Evolutionary conservation across 2,329 filamentous ascomycete species (phyloP), one percentile per base, ranked within the genome.

Genomic region (Falciphora oryzae): DNA sequence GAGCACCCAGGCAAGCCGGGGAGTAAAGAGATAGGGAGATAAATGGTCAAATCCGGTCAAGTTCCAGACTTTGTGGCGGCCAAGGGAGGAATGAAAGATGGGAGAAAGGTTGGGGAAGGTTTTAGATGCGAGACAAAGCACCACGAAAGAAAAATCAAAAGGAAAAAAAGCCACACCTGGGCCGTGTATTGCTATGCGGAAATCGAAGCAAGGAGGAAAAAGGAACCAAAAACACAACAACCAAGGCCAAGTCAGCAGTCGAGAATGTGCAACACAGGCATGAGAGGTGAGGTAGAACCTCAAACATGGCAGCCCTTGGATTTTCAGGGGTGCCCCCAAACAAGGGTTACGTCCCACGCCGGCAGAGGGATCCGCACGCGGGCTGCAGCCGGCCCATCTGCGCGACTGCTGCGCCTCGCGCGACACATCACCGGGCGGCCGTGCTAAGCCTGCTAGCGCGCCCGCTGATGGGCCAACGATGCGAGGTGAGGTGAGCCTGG

Each of bases 311-410:
- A 56, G 22, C 61, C 56, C 35, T 63, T 57, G 53, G 53, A 63
- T 58, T 57, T 29, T 57, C 61, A 63, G 61, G 61, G 61, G 61
- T 63, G n/a, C 14, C 25, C 16, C 6, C 13, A 58, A 58, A 25
- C 27, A 53, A 53, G 1, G 44, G 44, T 22, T 53, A 7, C 44
- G 8, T 53, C 44, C 44, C 44, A 53, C 44, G 44, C 22, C 44
- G 44, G 44, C 22, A 53, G 44, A 53, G 44, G 44, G 4, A 53
- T 53, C 44, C 44, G 44, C 38, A 22, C 16, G 38, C 16, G 38
- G 38, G 38, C 18, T 50, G 18, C 18, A 50, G 38, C 38, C 38
- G 38, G 38, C 38, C 38, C 44, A 53, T 22, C 44, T n/a, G 22
- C 8, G 44, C 18, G 44, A 10, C 44, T 50, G 44, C 44, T 53